Evolutionary conservation across 148 eudicot species (phyloP).

Genomic region (Pouteria glomerata): DNA sequence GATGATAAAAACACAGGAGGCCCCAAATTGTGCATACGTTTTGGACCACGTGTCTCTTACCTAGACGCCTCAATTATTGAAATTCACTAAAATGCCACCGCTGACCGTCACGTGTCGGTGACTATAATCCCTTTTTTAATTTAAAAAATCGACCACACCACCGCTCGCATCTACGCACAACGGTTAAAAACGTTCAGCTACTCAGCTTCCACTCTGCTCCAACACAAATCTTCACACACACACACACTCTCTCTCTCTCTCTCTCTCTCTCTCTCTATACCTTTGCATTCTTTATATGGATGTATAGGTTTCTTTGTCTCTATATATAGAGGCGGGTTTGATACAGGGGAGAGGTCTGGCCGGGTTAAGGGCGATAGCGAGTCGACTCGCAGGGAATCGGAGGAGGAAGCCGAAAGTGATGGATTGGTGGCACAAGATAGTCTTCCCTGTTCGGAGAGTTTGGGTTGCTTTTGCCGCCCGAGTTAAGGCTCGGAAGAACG

Average conservation of each 20-base stretch:
- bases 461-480: slow-evolving; percentile 29
- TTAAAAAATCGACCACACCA: background rate
- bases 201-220: background rate
- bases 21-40: too few relatives aligned
- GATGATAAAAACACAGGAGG: too few relatives aligned
- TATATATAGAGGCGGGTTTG: slow-evolving; percentile 1
- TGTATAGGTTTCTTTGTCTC: background rate
- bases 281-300: background rate
- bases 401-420: slow-evolving; percentile 28
- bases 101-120: slow-evolving; percentile 19
- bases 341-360: slow-evolving; percentile 24
- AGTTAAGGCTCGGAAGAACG: slow-evolving; percentile 26
- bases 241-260: background rate
- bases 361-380: slow-evolving; percentile 18
- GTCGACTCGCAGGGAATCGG: slow-evolving; percentile 21
- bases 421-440: slow-evolving; percentile 36
- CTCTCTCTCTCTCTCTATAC: background rate
- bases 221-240: too few relatives aligned
- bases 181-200: background rate
- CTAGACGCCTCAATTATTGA: too few relatives aligned
- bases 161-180: background rate
- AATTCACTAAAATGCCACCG: too few relatives aligned
- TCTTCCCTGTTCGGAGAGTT: slow-evolving; percentile 27
- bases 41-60: too few relatives aligned
- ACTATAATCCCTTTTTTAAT: background rate